These are phyloP conservation scores for Saccharomyces hybrid DNA, from an alignment of 1,139 yeast genomes.

Conservation along the genomic window DNA sequence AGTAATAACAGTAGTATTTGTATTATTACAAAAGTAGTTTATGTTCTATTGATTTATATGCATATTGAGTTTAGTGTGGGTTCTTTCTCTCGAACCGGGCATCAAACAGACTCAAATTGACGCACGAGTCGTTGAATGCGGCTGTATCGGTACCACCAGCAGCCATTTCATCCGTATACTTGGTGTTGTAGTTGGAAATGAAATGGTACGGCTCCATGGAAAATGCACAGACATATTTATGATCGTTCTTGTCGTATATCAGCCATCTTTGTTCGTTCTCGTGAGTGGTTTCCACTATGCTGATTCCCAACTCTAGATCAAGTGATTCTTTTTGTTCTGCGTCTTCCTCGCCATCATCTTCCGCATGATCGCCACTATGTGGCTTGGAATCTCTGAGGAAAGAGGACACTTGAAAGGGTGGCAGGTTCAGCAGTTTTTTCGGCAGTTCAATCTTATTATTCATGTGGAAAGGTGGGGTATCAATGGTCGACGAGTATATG, in stretches of 20 bases:
- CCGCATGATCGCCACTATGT: not conserved
- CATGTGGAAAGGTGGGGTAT: conserved; percentile 2
- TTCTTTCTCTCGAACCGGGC: conserved; percentile 64
- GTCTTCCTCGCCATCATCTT: not conserved
- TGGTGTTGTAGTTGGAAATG: conserved; percentile 19
- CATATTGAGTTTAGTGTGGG: conserved; percentile 32
- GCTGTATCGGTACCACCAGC: not conserved
- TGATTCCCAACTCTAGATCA: conserved; percentile 10
- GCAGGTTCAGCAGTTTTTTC: conserved; percentile 17
- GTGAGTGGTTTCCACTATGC: conserved; percentile 1
- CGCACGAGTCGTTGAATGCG: conserved; percentile 25
- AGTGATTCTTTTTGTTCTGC: not conserved
- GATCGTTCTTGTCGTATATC: conserved; percentile 18
- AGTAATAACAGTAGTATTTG: too few species aligned
- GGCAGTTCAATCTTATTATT: conserved; percentile 16
- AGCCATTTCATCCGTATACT: not conserved
- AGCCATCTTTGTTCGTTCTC: conserved; percentile 13
- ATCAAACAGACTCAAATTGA: conserved; percentile 64
- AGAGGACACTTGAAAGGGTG: conserved; percentile 31
- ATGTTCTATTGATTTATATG: not conserved
- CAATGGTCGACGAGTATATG: conserved; percentile 16
- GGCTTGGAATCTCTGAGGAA: conserved; percentile 13
- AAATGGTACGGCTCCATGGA: conserved; percentile 23
- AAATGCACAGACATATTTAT: conserved; percentile 14
- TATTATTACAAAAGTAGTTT: too few species aligned